Base-by-base conservation (phyloP, 2,329 filamentous ascomycete species). In the Colletotrichum orbiculare region DNA sequence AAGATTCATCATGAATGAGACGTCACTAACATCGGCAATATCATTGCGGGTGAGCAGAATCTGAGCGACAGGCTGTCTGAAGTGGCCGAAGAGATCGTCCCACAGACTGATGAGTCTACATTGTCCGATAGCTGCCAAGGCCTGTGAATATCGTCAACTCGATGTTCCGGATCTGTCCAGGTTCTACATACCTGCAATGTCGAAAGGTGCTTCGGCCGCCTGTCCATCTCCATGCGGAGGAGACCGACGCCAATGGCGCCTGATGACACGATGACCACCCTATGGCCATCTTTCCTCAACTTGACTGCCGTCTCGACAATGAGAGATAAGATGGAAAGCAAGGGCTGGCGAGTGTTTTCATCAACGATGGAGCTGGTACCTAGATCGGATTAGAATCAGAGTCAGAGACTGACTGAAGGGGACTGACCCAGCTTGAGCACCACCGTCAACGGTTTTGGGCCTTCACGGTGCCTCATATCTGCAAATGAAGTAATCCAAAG, bases 351-450 rank as follows among this genome's bases (percentile, higher is more conserved):
- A 25, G 93, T 97, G 75, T 90, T 91, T 77, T 99, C 96, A 79
- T 98, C 93, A 69, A 99, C 94, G 71, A 99, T 98, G n/a, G 96
- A 98, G 78, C 94, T 97, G 50, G 96, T 98, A 72, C 96, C 96
- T 99, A 66, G 11, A 41, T 3, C 33, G 3, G 17, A 47, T n/a
- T 67, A 61, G 57, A 50, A 50, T 13, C 8, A 15, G 35, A 49
- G 33, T 39, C 41, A 15, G 33, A 46, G 35, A 13, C 8, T 25
- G 13, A 3, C 25, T 6, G 42, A 47, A 55, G 12, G 67, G 37
- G 34, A 77, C 85, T 76, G 85, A 96, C 93, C 93, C 69, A 96
- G 87, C 82, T 96, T 96, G 73, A 96, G 95, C 72, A 96, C 92
- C 68, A 96, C 87, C 58, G 89, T 93, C 70, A 93, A 84, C 73